Conservation (phyloP, 805 yeast species). For the Lachancea thermotolerans region DNA sequence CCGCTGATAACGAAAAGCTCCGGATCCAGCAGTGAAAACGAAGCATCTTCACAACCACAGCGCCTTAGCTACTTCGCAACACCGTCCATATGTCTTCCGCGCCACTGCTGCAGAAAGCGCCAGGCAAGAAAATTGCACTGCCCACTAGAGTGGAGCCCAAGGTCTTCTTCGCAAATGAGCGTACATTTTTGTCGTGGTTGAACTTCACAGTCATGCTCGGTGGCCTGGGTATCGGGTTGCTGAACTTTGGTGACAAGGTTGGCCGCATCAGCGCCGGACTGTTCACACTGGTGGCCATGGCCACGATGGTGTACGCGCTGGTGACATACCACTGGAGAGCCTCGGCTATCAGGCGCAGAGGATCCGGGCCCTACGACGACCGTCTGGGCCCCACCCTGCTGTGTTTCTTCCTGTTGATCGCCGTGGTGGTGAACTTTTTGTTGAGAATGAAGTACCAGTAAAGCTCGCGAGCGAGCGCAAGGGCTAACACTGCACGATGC, state of each 20-base stretch:
- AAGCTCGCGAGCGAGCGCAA: neutral
- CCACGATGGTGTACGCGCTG: constrained; percentile 93
- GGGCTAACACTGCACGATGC: too few relatives aligned
- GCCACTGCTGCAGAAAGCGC: constrained; percentile 65
- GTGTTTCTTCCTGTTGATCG: constrained; percentile 85
- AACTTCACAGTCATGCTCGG: constrained; percentile 98
- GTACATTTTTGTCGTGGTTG: constrained; percentile 97
- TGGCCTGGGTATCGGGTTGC: constrained; percentile 89
- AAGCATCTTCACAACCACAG: neutral
- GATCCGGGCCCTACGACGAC: constrained; percentile 99
- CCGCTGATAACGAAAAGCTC: neutral
- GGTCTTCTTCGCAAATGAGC: constrained; percentile 97
- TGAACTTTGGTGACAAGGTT: constrained; percentile 91
- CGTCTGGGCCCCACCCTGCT: constrained; percentile 97
- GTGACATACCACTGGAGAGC: constrained; percentile 99
- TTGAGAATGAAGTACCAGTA: constrained; percentile 44
- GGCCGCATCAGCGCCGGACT: constrained; percentile 91
- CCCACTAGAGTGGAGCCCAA: constrained; percentile 99
- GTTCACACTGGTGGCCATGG: constrained; percentile 95
- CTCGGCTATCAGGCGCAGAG: constrained; percentile 93
- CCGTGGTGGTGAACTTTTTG: constrained; percentile 88
- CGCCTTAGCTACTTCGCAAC: neutral
- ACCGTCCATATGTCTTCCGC: constrained; percentile 48
- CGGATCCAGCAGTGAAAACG: too few relatives aligned
- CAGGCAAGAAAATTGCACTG: constrained; percentile 88